Conservation (phyloP, 208 protist genomes). For the Blechomonas ayalai region DNA sequence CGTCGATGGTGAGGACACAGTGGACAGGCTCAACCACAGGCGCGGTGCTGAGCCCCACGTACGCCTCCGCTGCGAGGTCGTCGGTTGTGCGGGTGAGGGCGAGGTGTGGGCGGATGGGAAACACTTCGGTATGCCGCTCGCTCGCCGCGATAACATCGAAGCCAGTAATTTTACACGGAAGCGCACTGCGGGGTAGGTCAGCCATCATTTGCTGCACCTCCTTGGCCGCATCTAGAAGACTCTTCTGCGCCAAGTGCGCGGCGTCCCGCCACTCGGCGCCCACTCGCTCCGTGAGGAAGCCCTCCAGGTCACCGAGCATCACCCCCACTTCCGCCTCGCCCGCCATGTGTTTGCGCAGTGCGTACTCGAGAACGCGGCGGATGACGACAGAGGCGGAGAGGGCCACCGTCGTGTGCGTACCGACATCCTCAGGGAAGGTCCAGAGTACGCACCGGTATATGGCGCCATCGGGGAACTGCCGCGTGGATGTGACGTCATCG, state of each 20-base stretch:
- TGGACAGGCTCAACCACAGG: slow-evolving; percentile 69
- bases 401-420: slow-evolving; percentile 37
- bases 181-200: slow-evolving; percentile 33
- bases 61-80: slow-evolving; percentile 26
- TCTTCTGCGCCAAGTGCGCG: slow-evolving; percentile 41
- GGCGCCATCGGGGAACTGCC: slow-evolving; percentile 81
- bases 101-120: slow-evolving; percentile 71
- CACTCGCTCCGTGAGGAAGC: slow-evolving; percentile 50
- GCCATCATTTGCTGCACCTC: slow-evolving; percentile 55
- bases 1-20: slow-evolving; percentile 77
- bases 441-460: slow-evolving; percentile 84
- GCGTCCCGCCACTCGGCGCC: slow-evolving; percentile 74
- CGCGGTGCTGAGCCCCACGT: slow-evolving; percentile 43
- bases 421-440: slow-evolving; percentile 43
- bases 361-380: slow-evolving; percentile 49
- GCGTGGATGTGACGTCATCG: slow-evolving; percentile 46
- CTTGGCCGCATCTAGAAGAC: slow-evolving; percentile 47
- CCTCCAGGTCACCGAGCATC: slow-evolving; percentile 57
- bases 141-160: slow-evolving; percentile 70
- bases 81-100: slow-evolving; percentile 66
- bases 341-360: slow-evolving; percentile 42
- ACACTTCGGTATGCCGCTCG: slow-evolving; percentile 65
- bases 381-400: slow-evolving; percentile 49
- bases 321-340: slow-evolving; percentile 23
- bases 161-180: slow-evolving; percentile 71